Conservation (phyloP, 2,329 filamentous ascomycete genomes). For the Pseudocercospora macadamiae region DNA sequence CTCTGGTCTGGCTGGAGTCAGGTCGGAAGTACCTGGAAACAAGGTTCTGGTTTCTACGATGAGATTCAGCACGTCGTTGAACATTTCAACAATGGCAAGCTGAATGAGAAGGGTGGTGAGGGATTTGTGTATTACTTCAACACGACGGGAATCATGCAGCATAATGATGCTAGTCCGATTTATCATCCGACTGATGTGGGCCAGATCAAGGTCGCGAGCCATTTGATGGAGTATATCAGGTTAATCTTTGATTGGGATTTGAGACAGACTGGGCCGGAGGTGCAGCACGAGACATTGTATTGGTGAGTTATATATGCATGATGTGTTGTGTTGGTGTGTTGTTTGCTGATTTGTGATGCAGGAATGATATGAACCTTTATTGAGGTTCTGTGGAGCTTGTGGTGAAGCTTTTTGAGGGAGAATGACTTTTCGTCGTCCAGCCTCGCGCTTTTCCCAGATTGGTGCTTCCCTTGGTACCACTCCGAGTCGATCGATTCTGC, state of each 20-base stretch:
- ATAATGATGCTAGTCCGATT: constrained; percentile 63
- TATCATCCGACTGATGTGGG: constrained; percentile 65
- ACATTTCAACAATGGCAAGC: constrained; percentile 36
- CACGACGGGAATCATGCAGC: constrained; percentile 62
- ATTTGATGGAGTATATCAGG: constrained; percentile 1
- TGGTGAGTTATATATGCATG: not conserved
- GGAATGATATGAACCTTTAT: not conserved
- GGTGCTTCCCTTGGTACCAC: not conserved
- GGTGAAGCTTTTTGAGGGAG: too few species aligned
- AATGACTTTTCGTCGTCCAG: too few species aligned
- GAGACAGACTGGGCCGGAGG: not conserved
- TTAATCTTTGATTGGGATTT: not conserved
- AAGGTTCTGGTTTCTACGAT: constrained; percentile 50
- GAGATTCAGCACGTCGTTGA: constrained; percentile 57
- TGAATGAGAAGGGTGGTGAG: constrained; percentile 49
- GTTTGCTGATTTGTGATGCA: not conserved
- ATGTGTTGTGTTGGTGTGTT: not conserved
- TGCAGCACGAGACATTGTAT: not conserved
- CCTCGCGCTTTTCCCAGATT: too few species aligned
- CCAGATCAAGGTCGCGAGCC: constrained; percentile 62
- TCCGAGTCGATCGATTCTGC: too few species aligned
- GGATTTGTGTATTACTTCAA: constrained; percentile 64
- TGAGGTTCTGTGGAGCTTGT: not conserved
- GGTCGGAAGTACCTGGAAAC: constrained; percentile 54
- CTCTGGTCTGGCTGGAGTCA: constrained; percentile 60